Percentiles rank a stretch among this genome's conserved stretches.
phyloP scores from a whole-genome alignment of 768 basidiomycete species.

The Lactarius hengduanensis region DNA sequence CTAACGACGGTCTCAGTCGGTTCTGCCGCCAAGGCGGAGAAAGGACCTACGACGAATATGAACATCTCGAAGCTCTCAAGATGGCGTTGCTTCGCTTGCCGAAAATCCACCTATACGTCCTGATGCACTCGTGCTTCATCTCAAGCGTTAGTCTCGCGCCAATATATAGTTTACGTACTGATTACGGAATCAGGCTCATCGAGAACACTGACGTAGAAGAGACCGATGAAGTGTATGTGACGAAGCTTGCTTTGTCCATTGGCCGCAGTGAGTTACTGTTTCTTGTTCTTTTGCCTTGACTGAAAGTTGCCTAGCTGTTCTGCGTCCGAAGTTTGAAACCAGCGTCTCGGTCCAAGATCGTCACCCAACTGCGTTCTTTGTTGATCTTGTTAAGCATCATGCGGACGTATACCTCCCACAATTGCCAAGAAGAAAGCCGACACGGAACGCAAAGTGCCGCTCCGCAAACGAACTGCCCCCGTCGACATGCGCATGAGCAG shows the following conservation, averaged over 20 bases:
- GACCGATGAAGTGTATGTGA: constrained; percentile 72
- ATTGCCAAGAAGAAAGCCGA: constrained; percentile 85
- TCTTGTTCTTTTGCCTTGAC: not conserved
- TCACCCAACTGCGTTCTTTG: constrained; percentile 77
- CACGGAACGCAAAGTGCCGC: constrained; percentile 78
- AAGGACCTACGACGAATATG: constrained; percentile 53
- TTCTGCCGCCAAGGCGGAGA: constrained; percentile 51
- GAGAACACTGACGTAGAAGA: constrained; percentile 69
- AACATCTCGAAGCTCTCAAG: constrained; percentile 58
- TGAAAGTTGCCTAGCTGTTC: constrained; percentile 51
- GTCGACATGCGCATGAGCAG: constrained; percentile 88
- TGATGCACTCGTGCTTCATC: constrained; percentile 79
- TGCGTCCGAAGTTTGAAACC: constrained; percentile 80
- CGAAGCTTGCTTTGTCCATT: constrained; percentile 84
- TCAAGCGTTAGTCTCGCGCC: constrained; percentile 49
- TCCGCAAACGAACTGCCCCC: constrained; percentile 82
- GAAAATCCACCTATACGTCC: constrained; percentile 73
- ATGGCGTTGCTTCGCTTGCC: constrained; percentile 68
- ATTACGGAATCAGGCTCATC: constrained; percentile 52
- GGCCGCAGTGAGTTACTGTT: constrained; percentile 70
- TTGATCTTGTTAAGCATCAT: constrained; percentile 81
- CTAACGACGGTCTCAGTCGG: constrained; percentile 43
- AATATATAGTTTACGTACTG: constrained; percentile 7
- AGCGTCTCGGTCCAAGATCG: constrained; percentile 90
- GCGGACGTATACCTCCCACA: constrained; percentile 73